Conservation (phyloP, 257 asterid species). For the Parsonsia alboflavescens region DNA sequence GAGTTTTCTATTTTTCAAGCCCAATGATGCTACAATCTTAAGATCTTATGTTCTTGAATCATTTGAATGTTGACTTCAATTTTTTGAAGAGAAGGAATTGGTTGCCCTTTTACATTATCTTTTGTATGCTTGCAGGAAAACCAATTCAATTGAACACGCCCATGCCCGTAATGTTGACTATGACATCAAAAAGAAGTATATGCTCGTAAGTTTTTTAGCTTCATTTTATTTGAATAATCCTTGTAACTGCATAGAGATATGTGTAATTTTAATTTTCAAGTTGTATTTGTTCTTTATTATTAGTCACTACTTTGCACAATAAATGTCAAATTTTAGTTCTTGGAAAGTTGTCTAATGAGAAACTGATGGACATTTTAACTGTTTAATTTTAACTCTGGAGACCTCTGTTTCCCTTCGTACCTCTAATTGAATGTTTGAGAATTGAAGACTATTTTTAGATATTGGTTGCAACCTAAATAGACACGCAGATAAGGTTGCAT, state of each 20-base stretch:
- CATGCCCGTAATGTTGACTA: conserved; percentile 84
- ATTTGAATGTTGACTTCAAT: neutral
- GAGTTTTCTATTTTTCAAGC: neutral
- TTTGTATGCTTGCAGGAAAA: conserved; percentile 56
- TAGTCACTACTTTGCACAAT: neutral
- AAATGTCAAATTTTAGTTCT: neutral
- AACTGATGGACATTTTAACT: neutral
- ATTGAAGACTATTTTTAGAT: neutral
- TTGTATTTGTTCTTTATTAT: neutral
- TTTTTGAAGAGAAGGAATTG: neutral
- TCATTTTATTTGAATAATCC: neutral
- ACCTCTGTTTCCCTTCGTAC: neutral
- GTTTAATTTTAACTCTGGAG: neutral
- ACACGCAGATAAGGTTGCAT: neutral
- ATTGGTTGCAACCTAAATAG: neutral
- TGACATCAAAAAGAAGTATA: conserved; percentile 70
- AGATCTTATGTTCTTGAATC: neutral
- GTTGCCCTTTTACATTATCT: neutral
- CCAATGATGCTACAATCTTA: neutral
- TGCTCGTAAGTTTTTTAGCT: conserved; percentile 67
- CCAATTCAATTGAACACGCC: conserved; percentile 68
- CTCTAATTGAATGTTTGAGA: neutral
- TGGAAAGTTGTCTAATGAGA: neutral
- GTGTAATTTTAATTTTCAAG: neutral
- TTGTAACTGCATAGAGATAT: neutral